Conservation (phyloP, 202 grass and related monocot species). For the Bolboschoenoplectus hybrid region DNA sequence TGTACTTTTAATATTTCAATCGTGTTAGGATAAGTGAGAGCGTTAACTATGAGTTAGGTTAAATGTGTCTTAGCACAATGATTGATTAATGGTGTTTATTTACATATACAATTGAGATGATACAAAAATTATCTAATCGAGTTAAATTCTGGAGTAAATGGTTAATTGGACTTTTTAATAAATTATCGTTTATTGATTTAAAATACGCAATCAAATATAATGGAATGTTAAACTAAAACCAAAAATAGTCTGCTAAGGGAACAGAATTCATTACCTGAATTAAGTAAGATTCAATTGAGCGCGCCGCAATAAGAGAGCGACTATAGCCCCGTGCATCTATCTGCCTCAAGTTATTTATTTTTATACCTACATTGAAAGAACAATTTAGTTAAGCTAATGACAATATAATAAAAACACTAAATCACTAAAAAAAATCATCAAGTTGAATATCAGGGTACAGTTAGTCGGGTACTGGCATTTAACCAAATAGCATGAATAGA, state of each 20-base stretch:
- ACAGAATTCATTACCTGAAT: conserved; percentile 71
- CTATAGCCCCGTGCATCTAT: conserved; percentile 75
- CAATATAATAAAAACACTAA: background rate
- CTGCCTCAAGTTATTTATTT: conserved; percentile 78
- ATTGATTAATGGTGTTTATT: background rate
- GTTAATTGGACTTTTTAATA: background rate
- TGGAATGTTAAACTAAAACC: conserved; percentile 33
- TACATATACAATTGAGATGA: conserved; percentile 14
- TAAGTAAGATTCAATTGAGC: conserved; percentile 90
- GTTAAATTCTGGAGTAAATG: background rate
- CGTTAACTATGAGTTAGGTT: background rate
- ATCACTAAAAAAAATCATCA: background rate
- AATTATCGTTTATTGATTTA: background rate
- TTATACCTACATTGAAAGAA: conserved; percentile 60
- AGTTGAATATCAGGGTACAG: background rate
- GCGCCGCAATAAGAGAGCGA: conserved; percentile 73
- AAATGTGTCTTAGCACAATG: background rate
- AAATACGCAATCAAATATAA: conserved; percentile 18
- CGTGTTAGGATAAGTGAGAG: background rate
- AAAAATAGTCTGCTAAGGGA: conserved; percentile 23
- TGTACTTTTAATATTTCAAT: conserved; percentile 48
- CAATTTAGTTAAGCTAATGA: background rate
- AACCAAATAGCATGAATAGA: conserved; percentile 33
- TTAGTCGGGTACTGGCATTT: background rate
- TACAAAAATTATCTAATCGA: background rate